Evolutionary conservation across 768 basidiomycete species (phyloP).

Genomic region (Pulveroboletus sp.): DNA sequence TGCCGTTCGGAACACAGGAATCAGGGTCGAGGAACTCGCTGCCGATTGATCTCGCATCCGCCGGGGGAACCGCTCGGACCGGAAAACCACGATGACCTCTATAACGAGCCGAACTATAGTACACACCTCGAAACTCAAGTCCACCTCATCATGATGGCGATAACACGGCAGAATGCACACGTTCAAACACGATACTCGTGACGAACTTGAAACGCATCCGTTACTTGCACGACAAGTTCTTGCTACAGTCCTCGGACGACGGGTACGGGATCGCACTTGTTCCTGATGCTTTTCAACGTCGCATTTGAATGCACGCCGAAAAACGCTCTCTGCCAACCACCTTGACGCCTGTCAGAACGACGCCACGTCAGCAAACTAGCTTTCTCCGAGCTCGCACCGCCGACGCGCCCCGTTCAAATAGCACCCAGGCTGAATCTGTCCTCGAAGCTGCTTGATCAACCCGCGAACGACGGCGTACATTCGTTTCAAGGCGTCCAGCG

Average conservation of each 20-base stretch:
- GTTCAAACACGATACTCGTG: too few relatives aligned
- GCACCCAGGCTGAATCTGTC: conserved; percentile 8
- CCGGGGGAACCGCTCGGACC: not conserved
- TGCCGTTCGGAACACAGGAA: not conserved
- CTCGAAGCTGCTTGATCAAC: conserved; percentile 7
- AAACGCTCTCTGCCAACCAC: conserved; percentile 39
- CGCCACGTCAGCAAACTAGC: too few relatives aligned
- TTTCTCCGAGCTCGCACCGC: too few relatives aligned
- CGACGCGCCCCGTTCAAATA: conserved; percentile 44
- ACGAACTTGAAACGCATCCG: not conserved
- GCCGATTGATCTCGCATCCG: not conserved
- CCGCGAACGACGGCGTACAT: conserved; percentile 8
- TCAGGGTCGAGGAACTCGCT: not conserved
- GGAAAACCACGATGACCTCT: not conserved
- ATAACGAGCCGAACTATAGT: not conserved
- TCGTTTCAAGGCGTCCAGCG: conserved; percentile 19
- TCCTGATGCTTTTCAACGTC: conserved; percentile 40
- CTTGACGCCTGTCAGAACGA: conserved; percentile 36
- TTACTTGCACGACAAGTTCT: conserved; percentile 18
- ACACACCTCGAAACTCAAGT: not conserved
- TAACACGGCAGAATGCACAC: too few relatives aligned
- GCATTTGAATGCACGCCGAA: conserved; percentile 47
- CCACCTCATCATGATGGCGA: not conserved
- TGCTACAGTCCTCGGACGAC: conserved; percentile 48
- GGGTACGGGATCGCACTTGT: conserved; percentile 40